Conservation (phyloP, 768 basidiomycete species). For the Piloderma croceum region DNA sequence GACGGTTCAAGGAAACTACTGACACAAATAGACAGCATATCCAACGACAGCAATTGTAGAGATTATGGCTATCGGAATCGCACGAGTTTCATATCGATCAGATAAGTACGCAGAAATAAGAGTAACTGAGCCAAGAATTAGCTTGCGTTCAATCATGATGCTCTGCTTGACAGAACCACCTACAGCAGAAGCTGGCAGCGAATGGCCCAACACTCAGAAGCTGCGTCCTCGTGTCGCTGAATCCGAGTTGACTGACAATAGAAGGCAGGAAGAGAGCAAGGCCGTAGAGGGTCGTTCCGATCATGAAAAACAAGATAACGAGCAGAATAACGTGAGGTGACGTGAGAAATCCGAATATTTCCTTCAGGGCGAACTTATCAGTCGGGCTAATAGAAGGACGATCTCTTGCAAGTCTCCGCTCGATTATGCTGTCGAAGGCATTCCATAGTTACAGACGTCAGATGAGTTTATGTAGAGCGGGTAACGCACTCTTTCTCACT, state of each 20-base stretch:
- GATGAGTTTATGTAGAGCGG: constrained; percentile 17
- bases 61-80: constrained; percentile 42
- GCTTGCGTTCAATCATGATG: no score
- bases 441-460: no score
- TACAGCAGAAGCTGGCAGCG: constrained; percentile 43
- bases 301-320: constrained; percentile 46
- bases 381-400: constrained; percentile 29
- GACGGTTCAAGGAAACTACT: constrained; percentile 48
- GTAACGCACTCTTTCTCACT: constrained; percentile 45
- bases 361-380: constrained; percentile 52
- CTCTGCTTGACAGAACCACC: no score
- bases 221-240: constrained; percentile 47
- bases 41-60: constrained; percentile 40
- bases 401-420: constrained; percentile 36
- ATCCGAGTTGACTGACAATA: constrained; percentile 61
- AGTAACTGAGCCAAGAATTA: neutral
- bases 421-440: no score
- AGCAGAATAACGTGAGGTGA: constrained; percentile 54
- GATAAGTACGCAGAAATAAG: neutral
- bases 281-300: constrained; percentile 43
- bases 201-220: constrained; percentile 61
- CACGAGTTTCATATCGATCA: constrained; percentile 44
- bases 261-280: constrained; percentile 66
- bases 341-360: constrained; percentile 43
- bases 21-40: constrained; percentile 46